Percentiles rank a stretch among this genome's conserved stretches.
Conservation (phyloP, 1,284 basidiomycete species). For the Ceratobasidium sp. region DNA sequence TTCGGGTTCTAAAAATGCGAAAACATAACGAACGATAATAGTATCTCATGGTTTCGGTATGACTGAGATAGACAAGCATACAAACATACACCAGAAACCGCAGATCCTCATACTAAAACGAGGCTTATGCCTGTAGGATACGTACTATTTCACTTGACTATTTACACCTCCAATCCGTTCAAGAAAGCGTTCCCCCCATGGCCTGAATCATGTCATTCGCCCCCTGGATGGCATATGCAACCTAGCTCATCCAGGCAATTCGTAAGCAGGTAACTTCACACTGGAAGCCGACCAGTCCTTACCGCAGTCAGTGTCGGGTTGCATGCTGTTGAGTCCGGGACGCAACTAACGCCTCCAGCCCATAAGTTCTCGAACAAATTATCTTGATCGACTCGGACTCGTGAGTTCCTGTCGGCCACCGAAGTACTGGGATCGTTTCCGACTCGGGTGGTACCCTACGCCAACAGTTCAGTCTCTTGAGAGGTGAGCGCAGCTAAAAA, state of each 20-base stretch:
- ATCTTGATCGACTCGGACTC: slow-evolving; percentile 17
- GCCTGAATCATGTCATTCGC: slow-evolving; percentile 25
- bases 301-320: slow-evolving; percentile 43
- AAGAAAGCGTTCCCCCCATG: not conserved
- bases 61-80: no score
- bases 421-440: slow-evolving; percentile 42
- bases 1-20: no score
- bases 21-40: no score
- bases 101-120: not conserved
- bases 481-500: no score
- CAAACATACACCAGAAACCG: not conserved
- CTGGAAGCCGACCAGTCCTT: not conserved
- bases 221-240: slow-evolving; percentile 35
- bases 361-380: slow-evolving; percentile 32
- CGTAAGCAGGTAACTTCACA: not conserved
- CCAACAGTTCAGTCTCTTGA: not conserved
- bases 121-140: not conserved
- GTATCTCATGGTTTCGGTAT: no score
- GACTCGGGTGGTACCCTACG: slow-evolving; percentile 24
- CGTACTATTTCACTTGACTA: no score
- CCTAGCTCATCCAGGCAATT: not conserved
- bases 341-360: slow-evolving; percentile 26
- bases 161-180: not conserved
- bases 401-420: slow-evolving; percentile 31
- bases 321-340: slow-evolving; percentile 41